Evolutionary conservation across 331 rosid species (phyloP).

Genomic region (Malus hybrid): DNA sequence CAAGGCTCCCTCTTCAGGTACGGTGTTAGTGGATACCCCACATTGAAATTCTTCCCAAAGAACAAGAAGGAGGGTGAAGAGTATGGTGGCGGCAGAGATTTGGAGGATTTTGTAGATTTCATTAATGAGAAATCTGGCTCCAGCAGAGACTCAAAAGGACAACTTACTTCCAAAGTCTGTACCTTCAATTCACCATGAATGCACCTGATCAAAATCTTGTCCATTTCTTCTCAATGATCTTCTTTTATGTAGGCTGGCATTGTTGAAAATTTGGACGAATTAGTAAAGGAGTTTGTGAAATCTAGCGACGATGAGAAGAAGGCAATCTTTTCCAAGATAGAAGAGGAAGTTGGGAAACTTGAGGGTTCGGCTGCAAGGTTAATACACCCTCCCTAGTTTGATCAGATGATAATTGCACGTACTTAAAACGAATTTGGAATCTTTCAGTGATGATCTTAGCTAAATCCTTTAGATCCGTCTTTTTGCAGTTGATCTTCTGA

Average conservation of each 20-base stretch:
- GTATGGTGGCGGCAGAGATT: constrained; percentile 62
- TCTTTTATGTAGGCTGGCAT: constrained; percentile 62
- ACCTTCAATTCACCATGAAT: neutral
- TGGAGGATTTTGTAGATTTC: constrained; percentile 68
- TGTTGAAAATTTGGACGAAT: constrained; percentile 33
- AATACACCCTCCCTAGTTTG: neutral
- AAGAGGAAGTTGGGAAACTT: constrained; percentile 68
- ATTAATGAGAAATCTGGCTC: constrained; percentile 74
- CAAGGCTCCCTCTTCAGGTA: constrained; percentile 41
- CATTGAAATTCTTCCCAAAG: constrained; percentile 83
- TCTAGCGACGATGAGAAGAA: constrained; percentile 51
- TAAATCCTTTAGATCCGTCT: neutral
- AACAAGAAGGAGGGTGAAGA: constrained; percentile 78
- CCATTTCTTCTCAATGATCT: constrained; percentile 2
- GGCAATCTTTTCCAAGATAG: constrained; percentile 37
- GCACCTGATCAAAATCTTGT: neutral
- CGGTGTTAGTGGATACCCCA: constrained; percentile 69
- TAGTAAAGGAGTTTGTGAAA: constrained; percentile 64
- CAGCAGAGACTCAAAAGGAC: constrained; percentile 75
- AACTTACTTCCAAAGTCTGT: constrained; percentile 60
- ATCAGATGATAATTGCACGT: neutral
- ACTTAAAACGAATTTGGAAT: neutral
- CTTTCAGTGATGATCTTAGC: neutral
- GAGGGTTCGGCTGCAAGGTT: constrained; percentile 69
- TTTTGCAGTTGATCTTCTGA: neutral